Evolutionary conservation across 176 grass and related monocot species (phyloP), one percentile per base, ranked within the genome.

Genomic region (Hsuehochloa calcarea): DNA sequence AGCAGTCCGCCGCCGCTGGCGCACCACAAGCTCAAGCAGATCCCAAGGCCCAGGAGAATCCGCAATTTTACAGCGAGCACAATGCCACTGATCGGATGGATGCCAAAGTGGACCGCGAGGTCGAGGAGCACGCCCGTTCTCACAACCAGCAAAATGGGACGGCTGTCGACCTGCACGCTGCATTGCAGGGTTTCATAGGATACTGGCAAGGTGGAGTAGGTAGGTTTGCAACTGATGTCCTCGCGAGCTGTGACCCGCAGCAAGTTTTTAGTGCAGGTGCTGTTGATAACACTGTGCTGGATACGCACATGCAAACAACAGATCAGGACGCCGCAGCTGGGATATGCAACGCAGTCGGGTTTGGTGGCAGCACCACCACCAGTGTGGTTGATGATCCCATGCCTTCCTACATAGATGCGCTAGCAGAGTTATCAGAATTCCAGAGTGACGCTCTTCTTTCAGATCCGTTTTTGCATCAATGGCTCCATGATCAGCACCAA

Each of bases 371-470:
- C 79, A 86, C 61, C 74, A 82, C 75, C 67, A 90, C 40, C 5
- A 71, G 84, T 23, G 73, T 82, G 8, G 74, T 89, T 22, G 90
- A 91, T 26, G 89, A 89, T 68, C 74, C 64, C 72, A 74, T 85
- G 88, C 77, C 89, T 75, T 91, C 92, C 72, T 86, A 88, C 82
- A 43, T 81, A 62, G 69, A 90, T 38, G 85, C 74, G 10, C 44
- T 78, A 78, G 87, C 81, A 0, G 85, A 83, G 41, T 68, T 81
- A 2, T 86, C 87, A 4, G 65, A 84, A 51, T 93, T 80, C 45
- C 84, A 92, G 22, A 75, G 31, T 37, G 63, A 71, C 29, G 27
- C 74, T 41, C 52, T 62, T 63, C 86, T 91, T 15, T 55, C 85
- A 0, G 82, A 88, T 35, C 88, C 88, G 5, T 88, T 87, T 38